These are phyloP conservation scores for Zea mays DNA, from an alignment of 176 grass and related monocot species.

Conservation along the genomic window DNA sequence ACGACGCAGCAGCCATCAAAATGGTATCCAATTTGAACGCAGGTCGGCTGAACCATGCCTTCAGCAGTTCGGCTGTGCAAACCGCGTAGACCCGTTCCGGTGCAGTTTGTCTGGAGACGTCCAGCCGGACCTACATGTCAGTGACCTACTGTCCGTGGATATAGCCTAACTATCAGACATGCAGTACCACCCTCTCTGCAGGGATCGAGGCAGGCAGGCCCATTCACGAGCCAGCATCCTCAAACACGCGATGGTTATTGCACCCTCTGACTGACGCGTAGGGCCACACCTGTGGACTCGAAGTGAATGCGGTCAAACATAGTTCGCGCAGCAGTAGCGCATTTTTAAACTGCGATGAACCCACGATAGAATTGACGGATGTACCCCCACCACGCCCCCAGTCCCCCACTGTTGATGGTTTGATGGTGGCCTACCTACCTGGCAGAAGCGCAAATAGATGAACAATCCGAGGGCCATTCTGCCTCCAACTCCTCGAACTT, in stretches of 20 bases:
- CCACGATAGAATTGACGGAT: background rate
- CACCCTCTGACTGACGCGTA: background rate
- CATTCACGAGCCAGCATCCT: slow-evolving; percentile 3
- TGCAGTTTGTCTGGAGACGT: accelerated
- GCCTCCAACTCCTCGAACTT: background rate
- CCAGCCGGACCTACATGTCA: accelerated
- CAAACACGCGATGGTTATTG: background rate
- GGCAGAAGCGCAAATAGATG: background rate
- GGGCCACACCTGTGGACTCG: accelerated
- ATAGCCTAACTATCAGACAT: accelerated
- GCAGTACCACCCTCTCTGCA: background rate
- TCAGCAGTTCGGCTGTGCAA: background rate
- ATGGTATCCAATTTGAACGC: slow-evolving; percentile 22
- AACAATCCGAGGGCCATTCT: background rate
- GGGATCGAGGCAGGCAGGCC: slow-evolving; percentile 31
- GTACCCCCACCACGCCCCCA: background rate
- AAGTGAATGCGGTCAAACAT: accelerated
- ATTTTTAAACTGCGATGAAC: background rate
- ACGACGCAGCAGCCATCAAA: background rate
- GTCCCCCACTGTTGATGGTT: background rate
- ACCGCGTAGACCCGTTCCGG: background rate
- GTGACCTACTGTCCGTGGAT: accelerated
- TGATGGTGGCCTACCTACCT: background rate
- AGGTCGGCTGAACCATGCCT: background rate
- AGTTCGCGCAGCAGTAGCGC: background rate